phyloP scores from a whole-genome alignment of 345 rosid species.

The Eucalyptus cladocalyx region DNA sequence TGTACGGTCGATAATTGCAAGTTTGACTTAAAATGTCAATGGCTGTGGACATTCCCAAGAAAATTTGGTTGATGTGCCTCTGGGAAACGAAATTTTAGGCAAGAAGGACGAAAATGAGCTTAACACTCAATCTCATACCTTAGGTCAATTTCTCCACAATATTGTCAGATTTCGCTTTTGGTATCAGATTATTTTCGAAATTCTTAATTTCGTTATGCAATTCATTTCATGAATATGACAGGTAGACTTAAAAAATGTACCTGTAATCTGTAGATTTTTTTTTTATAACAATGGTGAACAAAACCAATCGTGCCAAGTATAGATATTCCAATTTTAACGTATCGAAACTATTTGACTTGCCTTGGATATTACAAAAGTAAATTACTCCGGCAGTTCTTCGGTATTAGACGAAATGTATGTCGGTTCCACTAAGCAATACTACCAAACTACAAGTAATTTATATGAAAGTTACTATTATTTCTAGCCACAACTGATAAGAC shows the following conservation, averaged over 20 bases:
- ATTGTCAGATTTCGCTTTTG: not conserved
- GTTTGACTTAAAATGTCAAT: not conserved
- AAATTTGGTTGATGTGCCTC: not conserved
- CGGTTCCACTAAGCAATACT: not conserved
- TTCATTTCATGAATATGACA: not conserved
- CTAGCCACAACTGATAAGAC: not conserved
- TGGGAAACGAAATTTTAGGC: not conserved
- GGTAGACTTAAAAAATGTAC: not conserved
- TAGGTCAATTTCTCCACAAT: not conserved
- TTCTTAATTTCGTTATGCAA: not conserved
- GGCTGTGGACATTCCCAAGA: not conserved
- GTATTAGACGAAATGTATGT: not conserved
- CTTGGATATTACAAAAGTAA: not conserved
- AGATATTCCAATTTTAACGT: not conserved
- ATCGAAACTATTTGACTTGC: not conserved
- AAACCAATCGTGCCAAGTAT: not conserved
- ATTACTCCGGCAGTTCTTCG: not conserved
- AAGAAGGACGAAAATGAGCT: not conserved
- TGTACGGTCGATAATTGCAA: not conserved
- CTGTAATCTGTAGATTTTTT: not conserved
- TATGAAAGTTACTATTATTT: not conserved
- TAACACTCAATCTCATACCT: not conserved
- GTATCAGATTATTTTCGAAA: not conserved
- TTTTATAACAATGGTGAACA: not conserved
- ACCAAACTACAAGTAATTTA: not conserved